Percentiles rank a stretch among this genome's conserved stretches.
phyloP scores from a whole-genome alignment of 192 early-diverging fungal species.

The Allomyces macrogynus region DNA sequence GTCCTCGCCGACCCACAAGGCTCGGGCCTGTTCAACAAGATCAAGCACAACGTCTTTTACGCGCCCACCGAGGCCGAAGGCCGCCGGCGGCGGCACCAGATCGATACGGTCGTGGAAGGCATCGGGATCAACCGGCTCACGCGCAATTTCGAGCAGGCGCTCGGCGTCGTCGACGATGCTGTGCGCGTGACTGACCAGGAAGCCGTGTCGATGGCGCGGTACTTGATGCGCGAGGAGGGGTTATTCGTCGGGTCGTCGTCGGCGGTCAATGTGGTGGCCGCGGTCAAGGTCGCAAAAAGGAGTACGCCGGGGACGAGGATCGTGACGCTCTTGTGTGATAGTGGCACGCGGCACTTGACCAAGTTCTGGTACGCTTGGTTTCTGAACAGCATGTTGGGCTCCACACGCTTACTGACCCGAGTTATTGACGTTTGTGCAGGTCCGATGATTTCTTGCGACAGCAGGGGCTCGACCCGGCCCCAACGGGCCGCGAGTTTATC shows the following conservation, averaged over 20 bases:
- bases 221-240: constrained; percentile 58
- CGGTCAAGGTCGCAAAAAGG: constrained; percentile 46
- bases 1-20: constrained; percentile 82
- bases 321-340: constrained; percentile 79
- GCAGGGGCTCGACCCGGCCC: no score
- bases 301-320: constrained; percentile 78
- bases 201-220: constrained; percentile 73
- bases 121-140: constrained; percentile 89
- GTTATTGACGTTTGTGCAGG: no score
- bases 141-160: constrained; percentile 49
- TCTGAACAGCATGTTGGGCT: no score
- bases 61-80: constrained; percentile 72
- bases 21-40: constrained; percentile 74
- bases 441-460: no score
- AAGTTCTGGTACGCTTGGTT: constrained; percentile 60
- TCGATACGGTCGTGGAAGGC: constrained; percentile 94
- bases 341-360: constrained; percentile 76
- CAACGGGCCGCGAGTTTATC: no score
- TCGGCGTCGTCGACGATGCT: constrained; percentile 55
- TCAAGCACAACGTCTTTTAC: constrained; percentile 84
- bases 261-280: constrained; percentile 81
- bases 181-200: constrained; percentile 67
- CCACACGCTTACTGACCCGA: no score
- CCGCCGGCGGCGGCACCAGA: constrained; percentile 71
- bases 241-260: constrained; percentile 79